These are phyloP conservation scores for Diplocarpon rosae DNA, from an alignment of 2,329 filamentous ascomycete species.

Conservation along the genomic window DNA sequence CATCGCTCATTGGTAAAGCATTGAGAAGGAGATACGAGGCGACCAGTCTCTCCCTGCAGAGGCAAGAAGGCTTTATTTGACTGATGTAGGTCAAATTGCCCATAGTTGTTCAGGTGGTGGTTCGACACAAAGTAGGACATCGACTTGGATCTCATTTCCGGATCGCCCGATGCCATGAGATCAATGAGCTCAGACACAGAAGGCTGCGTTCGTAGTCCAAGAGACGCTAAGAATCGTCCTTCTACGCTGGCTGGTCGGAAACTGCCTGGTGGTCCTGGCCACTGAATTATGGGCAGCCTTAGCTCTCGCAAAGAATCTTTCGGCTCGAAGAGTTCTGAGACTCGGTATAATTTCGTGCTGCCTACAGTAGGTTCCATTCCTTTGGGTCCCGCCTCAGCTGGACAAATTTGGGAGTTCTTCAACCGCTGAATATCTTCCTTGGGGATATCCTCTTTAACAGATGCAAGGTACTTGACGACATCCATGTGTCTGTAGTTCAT, in stretches of 20 bases:
- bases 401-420: slow-evolving; percentile 68
- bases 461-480: slow-evolving; percentile 85
- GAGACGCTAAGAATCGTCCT: slow-evolving; percentile 57
- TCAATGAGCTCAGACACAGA: slow-evolving; percentile 62
- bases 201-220: slow-evolving; percentile 67
- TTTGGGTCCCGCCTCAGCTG: slow-evolving; percentile 53
- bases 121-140: slow-evolving; percentile 77
- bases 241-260: slow-evolving; percentile 58
- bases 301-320: slow-evolving; percentile 58
- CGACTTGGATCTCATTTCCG: slow-evolving; percentile 51
- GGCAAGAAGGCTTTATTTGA: slow-evolving; percentile 57
- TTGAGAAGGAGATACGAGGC: slow-evolving; percentile 58
- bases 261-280: slow-evolving; percentile 56
- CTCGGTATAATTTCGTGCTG: slow-evolving; percentile 49
- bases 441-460: slow-evolving; percentile 83
- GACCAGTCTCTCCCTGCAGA: slow-evolving; percentile 50
- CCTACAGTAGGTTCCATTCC: slow-evolving; percentile 43
- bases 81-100: slow-evolving; percentile 44
- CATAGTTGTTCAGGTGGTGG: slow-evolving; percentile 69
- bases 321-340: slow-evolving; percentile 75
- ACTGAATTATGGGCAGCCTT: slow-evolving; percentile 66
- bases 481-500: slow-evolving; percentile 82
- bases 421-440: slow-evolving; percentile 68
- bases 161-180: slow-evolving; percentile 57
- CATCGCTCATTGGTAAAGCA: slow-evolving; percentile 78